Base-by-base conservation (phyloP, 768 basidiomycete species). In the Calocera cornea region DNA sequence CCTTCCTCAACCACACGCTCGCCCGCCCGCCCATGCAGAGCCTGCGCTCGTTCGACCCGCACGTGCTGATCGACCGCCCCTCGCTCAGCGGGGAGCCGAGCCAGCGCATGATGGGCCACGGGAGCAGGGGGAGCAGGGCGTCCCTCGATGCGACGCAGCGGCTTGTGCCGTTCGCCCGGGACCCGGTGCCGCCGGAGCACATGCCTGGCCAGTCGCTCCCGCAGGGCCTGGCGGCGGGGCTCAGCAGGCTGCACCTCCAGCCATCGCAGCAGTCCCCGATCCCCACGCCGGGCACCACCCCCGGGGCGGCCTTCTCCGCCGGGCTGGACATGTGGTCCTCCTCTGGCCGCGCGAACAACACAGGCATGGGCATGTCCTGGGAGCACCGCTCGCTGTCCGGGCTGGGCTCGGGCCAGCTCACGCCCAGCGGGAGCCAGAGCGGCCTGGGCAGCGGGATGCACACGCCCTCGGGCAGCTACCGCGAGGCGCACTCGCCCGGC, bases 141-240 rank as follows among this genome's bases (percentile, higher is more conserved):
- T 60, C 54, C 8, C 54, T 60, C 11, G 54, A 60, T 22, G 54
- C 54, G 2, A 60, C 27, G 5, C 54, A 60, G 27, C 54, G 54
- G 29, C 68, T 64, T 16, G 71, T 65, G 24, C 69, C 89, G 93
- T 0, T 83, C 85, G 31, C 83, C 86, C n/a, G 93, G 91, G 0
- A 79, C 95, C 44, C 89, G 92, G 73, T 80, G 87, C 19, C 54
- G 31, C 54, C 54, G 11, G 54, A 60, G 31, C 93, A 95, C 71
- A 92, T 91, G 0, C 93, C 94, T 0, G 93, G 93, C 1, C 91
- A 94, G 77, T 88, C 86, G 76, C 80, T 95, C 14, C 93, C 95
- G 0, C 92, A 95, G 67, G 94, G 94, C 36, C 83, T 97, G 33
- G 94, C 93, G 0, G 91, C 91, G 0, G 94, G 93, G 0, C 87